Base-by-base conservation (phyloP, 371 early-diverging fungal genomes). In the Neoconidiobolus thromboides region DNA sequence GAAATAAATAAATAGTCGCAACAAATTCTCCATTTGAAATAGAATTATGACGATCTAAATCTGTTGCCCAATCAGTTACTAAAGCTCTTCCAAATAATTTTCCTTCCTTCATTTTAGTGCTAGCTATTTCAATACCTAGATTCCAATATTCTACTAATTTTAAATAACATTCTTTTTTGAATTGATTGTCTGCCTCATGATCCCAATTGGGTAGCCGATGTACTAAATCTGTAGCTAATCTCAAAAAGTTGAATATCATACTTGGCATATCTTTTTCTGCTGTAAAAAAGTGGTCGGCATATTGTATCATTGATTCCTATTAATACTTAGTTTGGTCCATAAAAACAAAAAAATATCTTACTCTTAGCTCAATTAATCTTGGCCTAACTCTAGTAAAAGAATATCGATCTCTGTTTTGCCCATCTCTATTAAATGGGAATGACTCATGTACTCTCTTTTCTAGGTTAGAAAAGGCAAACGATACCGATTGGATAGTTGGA, bases 141-240 rank as follows among this genome's bases (percentile, higher is more conserved):
- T 79, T 77, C 91, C 92, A 95, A 51, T 71, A 82, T 12, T 76
- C 74, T 58, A 80, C 83, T 61, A 95, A 69, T 49, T 78, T 76
- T 39, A 71, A 75, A 72, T 87, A 86, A 14, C 87, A 70, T 36
- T 80, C 78, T 41, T 70, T 71, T 62, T 80, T 73, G 43, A 76
- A 67, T 42, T 74, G 72, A 66, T 91, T 89, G 65, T 87, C 77
- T 43, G 65, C 72, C 7, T 76, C 69, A 55, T 68, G 82, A 50
- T 87, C 81, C 91, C 93, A 95, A 56, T 69, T 65, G 2, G 93
- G 93, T 60, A 95, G 73, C 38, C 89, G 74, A 68, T 86, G 80
- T 9, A 82, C 80, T 9, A 83, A 69, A 15, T 73, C 75, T 2
- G 89, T 78, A 37, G 88, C 89, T 61, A 80, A 67, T 58, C 88